Evolutionary conservation across 139 green algal species (phyloP).

Genomic region (Diplosphaera chodatii): DNA sequence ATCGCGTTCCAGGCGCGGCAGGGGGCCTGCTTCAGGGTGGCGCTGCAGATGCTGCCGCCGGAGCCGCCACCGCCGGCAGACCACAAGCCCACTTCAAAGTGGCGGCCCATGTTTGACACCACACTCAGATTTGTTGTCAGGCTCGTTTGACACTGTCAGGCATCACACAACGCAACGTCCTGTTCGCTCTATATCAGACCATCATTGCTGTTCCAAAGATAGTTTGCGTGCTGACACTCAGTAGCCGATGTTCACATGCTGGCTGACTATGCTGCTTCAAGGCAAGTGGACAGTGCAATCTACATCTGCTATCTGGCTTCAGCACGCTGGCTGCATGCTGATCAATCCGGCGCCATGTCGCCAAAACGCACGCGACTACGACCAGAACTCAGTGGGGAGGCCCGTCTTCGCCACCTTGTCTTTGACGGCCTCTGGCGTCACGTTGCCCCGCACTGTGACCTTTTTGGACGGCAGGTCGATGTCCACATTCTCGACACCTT

Average conservation of each 20-base stretch:
- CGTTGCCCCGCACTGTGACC: conserved; percentile 54
- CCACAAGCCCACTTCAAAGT: neutral
- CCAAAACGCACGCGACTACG: no score
- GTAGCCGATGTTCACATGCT: no score
- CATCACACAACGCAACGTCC: no score
- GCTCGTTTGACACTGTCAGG: neutral
- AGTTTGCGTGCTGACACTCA: no score
- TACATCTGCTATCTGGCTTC: no score
- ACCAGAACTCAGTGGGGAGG: no score
- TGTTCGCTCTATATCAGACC: no score
- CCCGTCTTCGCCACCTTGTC: neutral
- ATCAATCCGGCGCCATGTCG: no score
- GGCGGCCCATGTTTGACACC: neutral
- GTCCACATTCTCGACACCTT: conserved; percentile 55
- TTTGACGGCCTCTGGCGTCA: conserved; percentile 45
- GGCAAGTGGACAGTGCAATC: no score
- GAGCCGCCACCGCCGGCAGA: neutral
- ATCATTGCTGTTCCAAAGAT: no score
- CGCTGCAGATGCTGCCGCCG: neutral
- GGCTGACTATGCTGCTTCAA: no score
- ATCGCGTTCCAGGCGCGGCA: neutral
- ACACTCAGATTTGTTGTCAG: neutral
- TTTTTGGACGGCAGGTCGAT: conserved; percentile 53
- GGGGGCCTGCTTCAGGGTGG: neutral
- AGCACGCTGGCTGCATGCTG: no score